phyloP scores from a whole-genome alignment of 768 basidiomycete species.

The Tricholoma sp. region DNA sequence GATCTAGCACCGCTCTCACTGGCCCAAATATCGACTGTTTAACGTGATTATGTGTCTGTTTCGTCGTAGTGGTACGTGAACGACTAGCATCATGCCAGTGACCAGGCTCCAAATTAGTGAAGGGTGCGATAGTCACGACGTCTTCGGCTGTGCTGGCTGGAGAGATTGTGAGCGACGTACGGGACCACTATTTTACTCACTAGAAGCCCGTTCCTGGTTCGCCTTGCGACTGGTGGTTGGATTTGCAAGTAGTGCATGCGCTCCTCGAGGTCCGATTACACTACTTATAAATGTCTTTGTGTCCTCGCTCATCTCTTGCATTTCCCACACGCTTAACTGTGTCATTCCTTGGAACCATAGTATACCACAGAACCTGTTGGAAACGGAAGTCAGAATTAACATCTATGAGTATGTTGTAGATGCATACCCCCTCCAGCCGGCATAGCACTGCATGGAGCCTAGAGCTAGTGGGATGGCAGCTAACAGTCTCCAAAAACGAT shows the following conservation, averaged over 20 bases:
- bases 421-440: constrained; percentile 27
- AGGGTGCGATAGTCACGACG: constrained; percentile 15
- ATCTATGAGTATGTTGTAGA: not conserved
- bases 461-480: constrained; percentile 22
- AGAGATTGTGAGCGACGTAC: not conserved
- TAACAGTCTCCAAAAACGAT: constrained; percentile 28
- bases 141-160: not conserved
- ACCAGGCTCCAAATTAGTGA: not conserved
- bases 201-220: not conserved
- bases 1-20: constrained; percentile 32
- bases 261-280: constrained; percentile 8
- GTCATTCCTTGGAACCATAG: constrained; percentile 28
- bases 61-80: not conserved
- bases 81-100: not conserved
- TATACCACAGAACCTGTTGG: constrained; percentile 27
- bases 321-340: constrained; percentile 35
- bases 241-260: not conserved
- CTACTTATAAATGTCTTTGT: constrained; percentile 16
- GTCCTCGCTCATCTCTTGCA: constrained; percentile 26
- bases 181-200: not conserved
- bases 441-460: constrained; percentile 27
- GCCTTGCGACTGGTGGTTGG: not conserved
- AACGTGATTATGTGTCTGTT: constrained; percentile 8
- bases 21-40: constrained; percentile 37
- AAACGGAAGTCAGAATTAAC: not conserved